A percentile compares a stretch with the other conserved stretches of the same genome.
phyloP scores from a whole-genome alignment of 306 rosid genomes.

The Lathyrus tuberosus region DNA sequence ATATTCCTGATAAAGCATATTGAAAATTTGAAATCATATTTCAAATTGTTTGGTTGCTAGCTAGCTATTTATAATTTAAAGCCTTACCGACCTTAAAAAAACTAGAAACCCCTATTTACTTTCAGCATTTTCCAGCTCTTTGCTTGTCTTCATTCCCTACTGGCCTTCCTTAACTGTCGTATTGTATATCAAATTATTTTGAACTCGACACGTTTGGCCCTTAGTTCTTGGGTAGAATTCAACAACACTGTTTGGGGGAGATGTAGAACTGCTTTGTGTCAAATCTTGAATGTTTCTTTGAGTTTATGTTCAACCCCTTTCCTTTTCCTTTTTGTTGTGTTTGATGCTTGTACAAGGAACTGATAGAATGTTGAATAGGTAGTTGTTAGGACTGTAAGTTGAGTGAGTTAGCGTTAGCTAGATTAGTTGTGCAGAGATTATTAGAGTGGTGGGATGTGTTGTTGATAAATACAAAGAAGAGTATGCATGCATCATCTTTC shows the following conservation, averaged over 20 bases:
- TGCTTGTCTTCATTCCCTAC: conserved; percentile 10
- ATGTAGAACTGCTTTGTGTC: not conserved
- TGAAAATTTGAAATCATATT: conserved; percentile 17
- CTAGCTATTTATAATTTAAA: conserved; percentile 17
- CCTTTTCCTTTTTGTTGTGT: not conserved
- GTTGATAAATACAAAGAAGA: not conserved
- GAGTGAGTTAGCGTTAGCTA: not conserved
- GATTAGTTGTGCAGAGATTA: conserved; percentile 2
- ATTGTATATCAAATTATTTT: conserved; percentile 16
- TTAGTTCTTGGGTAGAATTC: conserved; percentile 19
- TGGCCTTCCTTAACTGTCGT: conserved; percentile 1
- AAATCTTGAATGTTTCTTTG: conserved; percentile 17
- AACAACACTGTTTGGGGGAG: conserved; percentile 8
- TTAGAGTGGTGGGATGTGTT: not conserved
- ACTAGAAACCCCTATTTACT: not conserved
- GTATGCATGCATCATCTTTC: not conserved
- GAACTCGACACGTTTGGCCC: not conserved
- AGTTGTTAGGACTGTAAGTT: not conserved
- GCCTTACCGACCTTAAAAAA: conserved; percentile 10
- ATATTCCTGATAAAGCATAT: conserved; percentile 16
- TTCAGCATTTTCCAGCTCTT: conserved; percentile 1
- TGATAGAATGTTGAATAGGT: conserved; percentile 11
- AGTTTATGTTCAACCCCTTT: not conserved
- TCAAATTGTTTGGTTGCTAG: conserved; percentile 22
- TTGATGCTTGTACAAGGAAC: not conserved